Conservation (phyloP, 495 filamentous ascomycete genomes). For the Penicillium angulare region DNA sequence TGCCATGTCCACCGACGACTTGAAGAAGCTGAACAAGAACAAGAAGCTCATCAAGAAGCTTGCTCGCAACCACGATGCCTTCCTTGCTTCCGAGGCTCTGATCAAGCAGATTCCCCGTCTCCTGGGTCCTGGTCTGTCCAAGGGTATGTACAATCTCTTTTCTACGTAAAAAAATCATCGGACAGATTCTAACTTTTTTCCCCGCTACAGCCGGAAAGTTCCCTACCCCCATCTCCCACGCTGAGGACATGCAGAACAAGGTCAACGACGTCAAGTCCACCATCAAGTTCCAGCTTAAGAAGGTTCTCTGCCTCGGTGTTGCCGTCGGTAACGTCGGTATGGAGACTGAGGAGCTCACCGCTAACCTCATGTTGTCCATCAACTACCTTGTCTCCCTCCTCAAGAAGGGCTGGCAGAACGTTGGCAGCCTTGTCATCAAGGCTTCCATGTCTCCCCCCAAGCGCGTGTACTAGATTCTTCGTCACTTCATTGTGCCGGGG, state of each 20-base stretch:
- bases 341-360: constrained; percentile 91
- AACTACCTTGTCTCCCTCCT: constrained; percentile 98
- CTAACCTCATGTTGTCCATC: constrained; percentile 97
- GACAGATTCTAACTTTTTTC: constrained; percentile 16
- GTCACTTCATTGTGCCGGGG: constrained; percentile 33
- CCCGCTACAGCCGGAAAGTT: constrained; percentile 94
- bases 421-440: constrained; percentile 98
- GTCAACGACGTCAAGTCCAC: constrained; percentile 99
- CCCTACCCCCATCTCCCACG: constrained; percentile 95
- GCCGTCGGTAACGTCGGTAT: constrained; percentile 98
- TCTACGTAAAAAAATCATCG: background rate
- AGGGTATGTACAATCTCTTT: constrained; percentile 58
- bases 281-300: constrained; percentile 99
- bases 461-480: constrained; percentile 79
- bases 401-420: constrained; percentile 99
- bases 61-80: constrained; percentile 99
- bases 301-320: constrained; percentile 99
- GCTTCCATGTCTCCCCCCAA: constrained; percentile 97
- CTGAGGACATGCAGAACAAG: constrained; percentile 88
- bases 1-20: constrained; percentile 94
- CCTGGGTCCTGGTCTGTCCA: constrained; percentile 95
- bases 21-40: constrained; percentile 99
- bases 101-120: constrained; percentile 99
- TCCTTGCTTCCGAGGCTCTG: constrained; percentile 90
- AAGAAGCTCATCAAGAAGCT: constrained; percentile 99